Percentiles rank a stretch among this genome's conserved stretches.
phyloP scores from a whole-genome alignment of 2,329 filamentous ascomycete species.

The Venturia oleaginea region DNA sequence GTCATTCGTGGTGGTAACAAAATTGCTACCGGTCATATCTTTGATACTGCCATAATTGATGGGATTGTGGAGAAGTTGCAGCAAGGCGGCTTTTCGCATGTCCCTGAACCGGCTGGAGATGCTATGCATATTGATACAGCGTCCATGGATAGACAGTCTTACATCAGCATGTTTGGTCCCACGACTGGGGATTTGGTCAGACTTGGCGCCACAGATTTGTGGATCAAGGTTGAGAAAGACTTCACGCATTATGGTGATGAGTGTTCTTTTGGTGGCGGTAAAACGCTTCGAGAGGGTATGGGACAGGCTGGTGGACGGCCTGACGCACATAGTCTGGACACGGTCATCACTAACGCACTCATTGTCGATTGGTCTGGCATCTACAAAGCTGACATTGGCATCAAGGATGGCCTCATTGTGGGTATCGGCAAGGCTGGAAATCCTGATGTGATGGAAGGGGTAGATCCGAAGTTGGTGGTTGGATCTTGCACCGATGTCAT shows the following conservation, averaged over 20 bases:
- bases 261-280: slow-evolving; percentile 90
- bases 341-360: slow-evolving; percentile 81
- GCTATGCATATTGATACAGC: slow-evolving; percentile 47
- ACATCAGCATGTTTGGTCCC: slow-evolving; percentile 84
- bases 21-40: slow-evolving; percentile 64
- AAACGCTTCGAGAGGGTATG: slow-evolving; percentile 91
- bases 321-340: slow-evolving; percentile 66
- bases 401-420: slow-evolving; percentile 77
- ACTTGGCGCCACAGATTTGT: slow-evolving; percentile 75
- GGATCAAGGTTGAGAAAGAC: slow-evolving; percentile 84
- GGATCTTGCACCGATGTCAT: slow-evolving; percentile 88
- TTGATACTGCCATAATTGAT: slow-evolving; percentile 49
- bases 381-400: slow-evolving; percentile 92
- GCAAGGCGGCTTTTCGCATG: slow-evolving; percentile 68
- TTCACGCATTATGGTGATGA: slow-evolving; percentile 81
- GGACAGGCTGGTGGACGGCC: slow-evolving; percentile 74
- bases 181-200: slow-evolving; percentile 80
- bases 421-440: slow-evolving; percentile 93
- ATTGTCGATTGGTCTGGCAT: slow-evolving; percentile 89
- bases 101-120: slow-evolving; percentile 54
- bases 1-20: slow-evolving; percentile 78
- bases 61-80: slow-evolving; percentile 61
- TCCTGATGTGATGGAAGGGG: slow-evolving; percentile 92
- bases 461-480: slow-evolving; percentile 67
- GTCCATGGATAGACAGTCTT: slow-evolving; percentile 68